Evolutionary conservation across 1,284 basidiomycete genomes (phyloP).

Genomic region (Agaricales sp.): DNA sequence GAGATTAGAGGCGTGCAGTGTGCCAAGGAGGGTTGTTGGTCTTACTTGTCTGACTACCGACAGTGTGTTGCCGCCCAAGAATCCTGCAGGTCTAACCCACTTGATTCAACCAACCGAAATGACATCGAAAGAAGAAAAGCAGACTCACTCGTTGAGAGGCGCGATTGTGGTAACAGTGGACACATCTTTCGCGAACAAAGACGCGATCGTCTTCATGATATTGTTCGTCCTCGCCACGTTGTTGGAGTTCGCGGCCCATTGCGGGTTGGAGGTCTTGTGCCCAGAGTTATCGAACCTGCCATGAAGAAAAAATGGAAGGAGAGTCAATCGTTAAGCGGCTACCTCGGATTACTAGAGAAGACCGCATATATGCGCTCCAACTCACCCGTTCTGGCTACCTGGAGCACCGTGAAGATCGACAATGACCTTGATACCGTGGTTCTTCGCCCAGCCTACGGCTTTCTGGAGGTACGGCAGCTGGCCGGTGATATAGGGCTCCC

Average conservation of each 20-base stretch:
- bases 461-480: constrained; percentile 66
- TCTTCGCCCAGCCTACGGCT: constrained; percentile 72
- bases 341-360: constrained; percentile 29
- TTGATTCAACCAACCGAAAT: not conserved
- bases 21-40: not conserved
- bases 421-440: constrained; percentile 73
- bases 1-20: not conserved
- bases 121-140: not conserved
- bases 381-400: constrained; percentile 74
- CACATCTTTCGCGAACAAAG: constrained; percentile 44
- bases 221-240: constrained; percentile 65
- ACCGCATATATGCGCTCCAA: constrained; percentile 5
- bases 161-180: constrained; percentile 65
- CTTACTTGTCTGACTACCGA: constrained; percentile 21
- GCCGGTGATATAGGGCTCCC: constrained; percentile 79
- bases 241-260: constrained; percentile 60
- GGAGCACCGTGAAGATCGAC: constrained; percentile 78
- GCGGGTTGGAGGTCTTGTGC: constrained; percentile 47
- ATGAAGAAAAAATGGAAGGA: not conserved
- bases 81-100: constrained; percentile 33
- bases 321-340: constrained; percentile 15
- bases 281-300: constrained; percentile 74
- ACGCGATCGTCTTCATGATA: constrained; percentile 56
- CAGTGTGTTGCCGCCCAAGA: constrained; percentile 29
- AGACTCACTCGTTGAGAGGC: constrained; percentile 58